These are phyloP conservation scores for Phytophthora pinifolia DNA, from an alignment of 352 stramenopile species.

Conservation along the genomic window DNA sequence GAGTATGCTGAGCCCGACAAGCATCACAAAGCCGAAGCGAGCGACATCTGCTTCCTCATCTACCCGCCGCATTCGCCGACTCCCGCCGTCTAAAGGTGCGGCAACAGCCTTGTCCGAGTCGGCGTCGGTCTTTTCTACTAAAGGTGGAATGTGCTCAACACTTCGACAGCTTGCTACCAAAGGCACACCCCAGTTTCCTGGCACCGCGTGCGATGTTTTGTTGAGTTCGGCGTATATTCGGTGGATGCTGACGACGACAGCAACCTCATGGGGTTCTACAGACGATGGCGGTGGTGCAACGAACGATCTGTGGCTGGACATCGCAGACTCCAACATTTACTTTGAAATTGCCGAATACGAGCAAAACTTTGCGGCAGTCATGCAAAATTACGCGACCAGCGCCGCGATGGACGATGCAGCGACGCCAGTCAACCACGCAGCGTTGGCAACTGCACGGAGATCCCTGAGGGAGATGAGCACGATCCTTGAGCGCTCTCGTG, in stretches of 20 bases:
- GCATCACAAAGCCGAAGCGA: constrained; percentile 6
- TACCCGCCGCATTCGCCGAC: constrained; percentile 24
- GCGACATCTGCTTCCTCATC: constrained; percentile 11
- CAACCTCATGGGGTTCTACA: not conserved
- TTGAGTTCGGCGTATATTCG: constrained; percentile 36
- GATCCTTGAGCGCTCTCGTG: constrained; percentile 20
- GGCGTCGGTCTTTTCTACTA: constrained; percentile 4
- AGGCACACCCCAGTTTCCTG: constrained; percentile 34
- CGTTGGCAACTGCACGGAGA: constrained; percentile 19
- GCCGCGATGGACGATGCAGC: constrained; percentile 12
- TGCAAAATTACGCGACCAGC: constrained; percentile 26
- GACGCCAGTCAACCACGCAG: constrained; percentile 13
- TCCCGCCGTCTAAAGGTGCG: constrained; percentile 10
- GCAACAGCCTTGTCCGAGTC: not conserved
- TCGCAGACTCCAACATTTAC: constrained; percentile 38
- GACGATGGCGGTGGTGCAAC: not conserved
- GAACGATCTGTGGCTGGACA: not conserved
- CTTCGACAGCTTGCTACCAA: constrained; percentile 23
- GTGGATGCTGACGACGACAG: constrained; percentile 27
- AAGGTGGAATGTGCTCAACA: constrained; percentile 13
- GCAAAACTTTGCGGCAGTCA: constrained; percentile 28
- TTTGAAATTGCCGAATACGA: constrained; percentile 41
- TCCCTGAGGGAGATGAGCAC: constrained; percentile 17
- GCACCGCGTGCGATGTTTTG: constrained; percentile 35
- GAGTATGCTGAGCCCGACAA: constrained; percentile 1